Conservation (phyloP, 164 flowering plant genomes). For the Taxillus chinensis region DNA sequence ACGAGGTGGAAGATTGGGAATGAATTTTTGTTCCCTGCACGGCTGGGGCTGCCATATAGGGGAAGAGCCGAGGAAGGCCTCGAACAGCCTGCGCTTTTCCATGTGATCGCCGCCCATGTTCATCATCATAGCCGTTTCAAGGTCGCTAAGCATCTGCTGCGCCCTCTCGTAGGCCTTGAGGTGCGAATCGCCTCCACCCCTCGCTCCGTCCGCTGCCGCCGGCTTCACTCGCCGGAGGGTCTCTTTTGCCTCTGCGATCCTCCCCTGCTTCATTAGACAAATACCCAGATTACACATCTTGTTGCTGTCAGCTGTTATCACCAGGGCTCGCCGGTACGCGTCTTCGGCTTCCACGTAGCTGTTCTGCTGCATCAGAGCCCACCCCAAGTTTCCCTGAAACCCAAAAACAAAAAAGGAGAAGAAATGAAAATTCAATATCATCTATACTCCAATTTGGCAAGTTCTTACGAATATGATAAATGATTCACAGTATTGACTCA, state of each 20-base stretch:
- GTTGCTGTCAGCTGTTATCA: slow-evolving; percentile 79
- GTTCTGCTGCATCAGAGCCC: slow-evolving; percentile 95
- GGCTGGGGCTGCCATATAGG: slow-evolving; percentile 98
- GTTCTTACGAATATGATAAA: too few relatives aligned
- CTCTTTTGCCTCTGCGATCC: slow-evolving; percentile 70
- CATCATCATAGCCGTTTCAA: slow-evolving; percentile 70
- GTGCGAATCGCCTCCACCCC: slow-evolving; percentile 82
- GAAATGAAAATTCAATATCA: too few relatives aligned
- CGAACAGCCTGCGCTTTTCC: slow-evolving; percentile 66
- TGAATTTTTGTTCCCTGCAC: slow-evolving; percentile 42
- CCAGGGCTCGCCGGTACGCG: slow-evolving; percentile 67
- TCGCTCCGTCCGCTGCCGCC: slow-evolving; percentile 66
- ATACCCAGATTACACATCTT: slow-evolving; percentile 99
- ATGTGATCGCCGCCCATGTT: slow-evolving; percentile 38
- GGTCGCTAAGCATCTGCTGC: slow-evolving; percentile 87
- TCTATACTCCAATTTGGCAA: too few relatives aligned
- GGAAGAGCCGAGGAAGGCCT: slow-evolving; percentile 72
- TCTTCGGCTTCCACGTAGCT: slow-evolving; percentile 88
- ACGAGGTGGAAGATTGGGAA: too few relatives aligned
- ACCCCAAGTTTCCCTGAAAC: slow-evolving; percentile 90
- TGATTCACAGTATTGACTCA: too few relatives aligned
- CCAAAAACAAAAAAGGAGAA: too few relatives aligned
- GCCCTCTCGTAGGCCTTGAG: slow-evolving; percentile 97
- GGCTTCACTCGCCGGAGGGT: slow-evolving; percentile 72
- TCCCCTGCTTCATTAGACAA: slow-evolving; percentile 95